Evolutionary conservation across 1,284 basidiomycete species (phyloP), one percentile per base, ranked within the genome.

Genomic region (Cryptococcus sp.): DNA sequence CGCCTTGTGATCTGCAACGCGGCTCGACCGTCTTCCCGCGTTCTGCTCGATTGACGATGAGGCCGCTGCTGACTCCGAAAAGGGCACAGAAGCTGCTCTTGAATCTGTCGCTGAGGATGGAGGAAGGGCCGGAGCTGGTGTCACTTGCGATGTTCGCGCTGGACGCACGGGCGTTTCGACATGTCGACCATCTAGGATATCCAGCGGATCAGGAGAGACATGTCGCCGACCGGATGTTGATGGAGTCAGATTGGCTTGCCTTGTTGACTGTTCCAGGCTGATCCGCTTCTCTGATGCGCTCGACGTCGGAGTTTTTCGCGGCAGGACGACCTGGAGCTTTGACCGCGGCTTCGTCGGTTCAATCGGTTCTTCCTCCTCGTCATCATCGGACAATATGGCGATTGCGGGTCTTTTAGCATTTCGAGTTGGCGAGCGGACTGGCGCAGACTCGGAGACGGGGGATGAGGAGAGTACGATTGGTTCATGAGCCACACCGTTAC

Each of bases 1-100:
- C 27, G 62, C 60, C 47, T 60, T 59, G 35, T 54, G 52, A 10
- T 63, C 55, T 38, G 66, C 61, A 8, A 64, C 56, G 1, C 70
- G 57, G 13, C 42, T 43, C 50, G 64, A 63, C 6, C 46, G 54
- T 23, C 61, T 52, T 38, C 47, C 46, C 1, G 50, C 27, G n/a
- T 16, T 38, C 13, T 54, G 50, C 11, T 39, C 27, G n/a, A n/a
- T 10, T n/a, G 42, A 45, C 15, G 42, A n/a, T 19, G n/a, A n/a
- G 22, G 42, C 42, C 22, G 42, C n/a, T 22, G 42, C 42, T 35
- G 30, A 35, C 30, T 3, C 30, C n/a, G 42, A 15, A 1, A 45
- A 6, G 10, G 30, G 30, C 8, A 35, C 30, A 13, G 30, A 35
- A 2, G 4, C 30, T 35, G 30, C 30, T 10, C 30, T 35, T 22